Percentiles rank a stretch among this genome's conserved stretches.
These are phyloP conservation scores for Cordyceps fumosorosea DNA, from an alignment of 2,329 filamentous ascomycete species.

Conservation along the genomic window DNA sequence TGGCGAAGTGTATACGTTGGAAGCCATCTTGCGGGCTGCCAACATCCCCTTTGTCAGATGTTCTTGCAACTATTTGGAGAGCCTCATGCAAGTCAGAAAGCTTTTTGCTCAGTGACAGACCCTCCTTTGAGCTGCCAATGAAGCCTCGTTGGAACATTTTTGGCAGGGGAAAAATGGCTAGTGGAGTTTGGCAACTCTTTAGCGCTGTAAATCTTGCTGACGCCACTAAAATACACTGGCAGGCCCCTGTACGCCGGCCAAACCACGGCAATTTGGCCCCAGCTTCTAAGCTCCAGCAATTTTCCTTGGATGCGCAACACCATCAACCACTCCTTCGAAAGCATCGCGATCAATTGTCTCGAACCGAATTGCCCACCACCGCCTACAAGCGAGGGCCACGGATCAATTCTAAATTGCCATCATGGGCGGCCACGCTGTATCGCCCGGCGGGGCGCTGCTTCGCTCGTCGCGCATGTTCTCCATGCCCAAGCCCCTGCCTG, in stretches of 20 bases:
- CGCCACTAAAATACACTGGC: not conserved
- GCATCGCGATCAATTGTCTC: slow-evolving; percentile 14
- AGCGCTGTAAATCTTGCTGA: not conserved
- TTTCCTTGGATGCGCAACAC: slow-evolving; percentile 20
- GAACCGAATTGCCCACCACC: slow-evolving; percentile 17
- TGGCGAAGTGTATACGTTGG: slow-evolving; percentile 47
- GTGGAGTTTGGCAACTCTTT: not conserved
- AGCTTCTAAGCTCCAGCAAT: slow-evolving; percentile 8
- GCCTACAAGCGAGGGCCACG: slow-evolving; percentile 22
- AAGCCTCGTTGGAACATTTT: not conserved
- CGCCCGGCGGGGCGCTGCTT: slow-evolving; percentile 63
- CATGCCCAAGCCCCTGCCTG: slow-evolving; percentile 67
- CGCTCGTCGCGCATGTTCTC: slow-evolving; percentile 87
- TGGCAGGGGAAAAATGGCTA: slow-evolving; percentile 3
- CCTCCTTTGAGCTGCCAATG: not conserved
- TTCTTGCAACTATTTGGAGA: slow-evolving; percentile 8
- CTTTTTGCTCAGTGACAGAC: not conserved
- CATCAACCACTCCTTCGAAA: slow-evolving; percentile 18
- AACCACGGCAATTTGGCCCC: slow-evolving; percentile 13
- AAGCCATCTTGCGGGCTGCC: slow-evolving; percentile 39
- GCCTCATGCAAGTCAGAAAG: not conserved
- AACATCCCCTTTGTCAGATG: slow-evolving; percentile 20
- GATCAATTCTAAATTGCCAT: slow-evolving; percentile 17
- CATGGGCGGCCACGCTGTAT: slow-evolving; percentile 35
- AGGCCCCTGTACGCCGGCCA: slow-evolving; percentile 10